Percentiles rank a stretch among this genome's conserved stretches.
These are phyloP conservation scores for Pleurotus platypus DNA, from an alignment of 768 basidiomycete genomes.

Conservation along the genomic window DNA sequence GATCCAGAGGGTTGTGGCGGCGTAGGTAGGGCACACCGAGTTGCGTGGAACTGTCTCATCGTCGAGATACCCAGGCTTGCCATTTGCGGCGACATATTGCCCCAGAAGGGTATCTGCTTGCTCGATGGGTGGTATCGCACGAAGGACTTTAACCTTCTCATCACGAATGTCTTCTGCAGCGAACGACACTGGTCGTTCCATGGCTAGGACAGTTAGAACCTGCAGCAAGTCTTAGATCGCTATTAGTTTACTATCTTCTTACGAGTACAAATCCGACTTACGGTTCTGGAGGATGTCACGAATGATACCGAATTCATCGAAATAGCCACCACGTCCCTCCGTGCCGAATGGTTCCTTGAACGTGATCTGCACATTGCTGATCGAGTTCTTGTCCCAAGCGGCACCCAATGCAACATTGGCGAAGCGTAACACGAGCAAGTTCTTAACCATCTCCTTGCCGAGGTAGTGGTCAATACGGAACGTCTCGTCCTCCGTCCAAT, in stretches of 20 bases:
- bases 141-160: constrained; percentile 98
- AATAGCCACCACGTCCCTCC: constrained; percentile 99
- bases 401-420: constrained; percentile 89
- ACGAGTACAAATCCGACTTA: constrained; percentile 41
- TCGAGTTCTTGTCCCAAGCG: constrained; percentile 93
- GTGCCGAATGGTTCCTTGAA: constrained; percentile 99
- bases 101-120: constrained; percentile 82
- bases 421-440: constrained; percentile 91
- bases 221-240: constrained; percentile 76
- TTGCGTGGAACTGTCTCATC: constrained; percentile 92
- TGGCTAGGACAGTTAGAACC: constrained; percentile 90
- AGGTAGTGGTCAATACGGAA: constrained; percentile 99
- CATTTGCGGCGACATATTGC: constrained; percentile 85
- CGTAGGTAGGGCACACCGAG: constrained; percentile 93
- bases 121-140: constrained; percentile 82
- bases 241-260: too few species aligned
- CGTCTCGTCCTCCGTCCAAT: constrained; percentile 96
- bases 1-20: constrained; percentile 86
- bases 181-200: constrained; percentile 99
- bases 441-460: constrained; percentile 99
- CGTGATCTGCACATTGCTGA: constrained; percentile 97
- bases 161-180: constrained; percentile 96
- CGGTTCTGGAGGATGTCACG: constrained; percentile 98
- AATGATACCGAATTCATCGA: constrained; percentile 99
- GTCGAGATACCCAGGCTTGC: constrained; percentile 99